Conservation (phyloP, 129 eudicot genomes). For the Dittrichia graveolens region DNA sequence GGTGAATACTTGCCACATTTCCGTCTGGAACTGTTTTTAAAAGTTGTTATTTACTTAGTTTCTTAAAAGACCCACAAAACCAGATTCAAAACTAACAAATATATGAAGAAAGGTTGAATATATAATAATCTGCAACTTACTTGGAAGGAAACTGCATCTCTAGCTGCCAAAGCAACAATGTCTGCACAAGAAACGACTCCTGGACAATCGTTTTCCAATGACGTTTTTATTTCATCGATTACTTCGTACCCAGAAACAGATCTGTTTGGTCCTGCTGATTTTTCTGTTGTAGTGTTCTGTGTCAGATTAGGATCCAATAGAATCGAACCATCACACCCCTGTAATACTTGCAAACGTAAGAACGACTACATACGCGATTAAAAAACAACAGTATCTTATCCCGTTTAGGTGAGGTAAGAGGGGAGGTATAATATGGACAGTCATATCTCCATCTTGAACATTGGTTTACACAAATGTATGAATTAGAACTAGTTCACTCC, state of each 20-base stretch:
- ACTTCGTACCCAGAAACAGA: slow-evolving; percentile 49
- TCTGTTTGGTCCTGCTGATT: slow-evolving; percentile 43
- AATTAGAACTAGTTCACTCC: too few relatives aligned
- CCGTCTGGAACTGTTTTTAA: slow-evolving; percentile 32
- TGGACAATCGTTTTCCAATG: slow-evolving; percentile 42
- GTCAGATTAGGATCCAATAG: slow-evolving; percentile 41
- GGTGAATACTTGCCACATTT: slow-evolving; percentile 60
- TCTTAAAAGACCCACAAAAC: not conserved
- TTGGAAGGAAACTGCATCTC: slow-evolving; percentile 60
- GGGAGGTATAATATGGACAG: too few relatives aligned
- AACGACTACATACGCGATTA: not conserved
- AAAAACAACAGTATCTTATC: not conserved
- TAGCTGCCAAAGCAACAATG: slow-evolving; percentile 52
- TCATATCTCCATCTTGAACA: too few relatives aligned
- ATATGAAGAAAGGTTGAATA: too few relatives aligned
- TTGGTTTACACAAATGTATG: too few relatives aligned
- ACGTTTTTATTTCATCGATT: slow-evolving; percentile 51
- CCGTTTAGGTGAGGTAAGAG: too few relatives aligned
- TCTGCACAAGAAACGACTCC: slow-evolving; percentile 48
- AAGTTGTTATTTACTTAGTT: not conserved
- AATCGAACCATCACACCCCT: slow-evolving; percentile 61
- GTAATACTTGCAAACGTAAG: not conserved
- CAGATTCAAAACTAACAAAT: not conserved
- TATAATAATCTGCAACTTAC: slow-evolving; percentile 23
- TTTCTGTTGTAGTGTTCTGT: slow-evolving; percentile 38